Percentiles rank a stretch among this genome's conserved stretches.
phyloP scores from a whole-genome alignment of 495 filamentous ascomycete species.

The Aeminium ludgeri region DNA sequence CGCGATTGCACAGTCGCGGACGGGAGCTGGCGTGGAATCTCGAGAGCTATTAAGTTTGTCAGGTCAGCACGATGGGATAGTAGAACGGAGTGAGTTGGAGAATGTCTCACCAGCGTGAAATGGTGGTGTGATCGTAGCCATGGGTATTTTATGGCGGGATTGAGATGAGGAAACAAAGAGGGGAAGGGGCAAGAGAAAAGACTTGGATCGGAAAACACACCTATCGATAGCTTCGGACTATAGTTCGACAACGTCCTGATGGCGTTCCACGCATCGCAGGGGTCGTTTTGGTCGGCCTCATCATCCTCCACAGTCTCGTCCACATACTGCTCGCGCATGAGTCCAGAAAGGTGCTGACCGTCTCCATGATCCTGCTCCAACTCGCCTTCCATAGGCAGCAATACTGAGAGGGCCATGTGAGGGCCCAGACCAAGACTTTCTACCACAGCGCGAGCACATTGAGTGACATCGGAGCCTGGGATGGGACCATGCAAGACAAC shows the following conservation, averaged over 20 bases:
- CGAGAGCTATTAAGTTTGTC: constrained; percentile 41
- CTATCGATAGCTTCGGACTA: constrained; percentile 60
- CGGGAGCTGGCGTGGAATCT: constrained; percentile 64
- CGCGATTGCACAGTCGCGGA: constrained; percentile 54
- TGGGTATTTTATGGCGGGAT: background rate
- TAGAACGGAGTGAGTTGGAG: background rate
- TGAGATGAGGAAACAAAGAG: background rate
- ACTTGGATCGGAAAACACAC: constrained; percentile 39
- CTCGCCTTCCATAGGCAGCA: constrained; percentile 58
- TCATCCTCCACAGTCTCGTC: constrained; percentile 26
- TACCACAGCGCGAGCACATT: constrained; percentile 73
- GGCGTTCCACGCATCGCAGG: constrained; percentile 89
- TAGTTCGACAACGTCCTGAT: constrained; percentile 81
- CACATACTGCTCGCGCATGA: constrained; percentile 38
- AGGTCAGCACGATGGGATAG: background rate
- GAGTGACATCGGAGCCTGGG: constrained; percentile 34
- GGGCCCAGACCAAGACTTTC: constrained; percentile 56
- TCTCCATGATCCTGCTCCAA: constrained; percentile 36
- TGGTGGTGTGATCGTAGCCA: too few relatives aligned
- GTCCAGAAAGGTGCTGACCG: constrained; percentile 39
- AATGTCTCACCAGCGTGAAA: too few relatives aligned
- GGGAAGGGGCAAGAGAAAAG: constrained; percentile 7
- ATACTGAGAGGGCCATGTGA: constrained; percentile 64
- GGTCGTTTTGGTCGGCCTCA: constrained; percentile 47
- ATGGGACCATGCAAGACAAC: constrained; percentile 65